Evolutionary conservation across 2,329 filamentous ascomycete genomes (phyloP), one percentile per base, ranked within the genome.

Genomic region (Alternaria gaisen): DNA sequence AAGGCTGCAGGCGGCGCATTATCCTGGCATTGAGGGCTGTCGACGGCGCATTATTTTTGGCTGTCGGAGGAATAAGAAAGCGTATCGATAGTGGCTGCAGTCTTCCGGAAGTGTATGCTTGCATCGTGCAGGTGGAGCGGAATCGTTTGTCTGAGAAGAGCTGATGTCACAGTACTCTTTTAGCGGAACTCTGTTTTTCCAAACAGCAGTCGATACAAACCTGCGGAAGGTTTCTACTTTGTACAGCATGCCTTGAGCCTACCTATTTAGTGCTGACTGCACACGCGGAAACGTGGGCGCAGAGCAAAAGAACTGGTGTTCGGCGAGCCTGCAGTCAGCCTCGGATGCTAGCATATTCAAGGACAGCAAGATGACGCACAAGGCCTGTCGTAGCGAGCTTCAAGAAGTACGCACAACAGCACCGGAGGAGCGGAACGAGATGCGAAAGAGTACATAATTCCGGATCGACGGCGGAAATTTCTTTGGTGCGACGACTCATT

Each of bases 401-500:
- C 56, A 38, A 26, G 43, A 58, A 28, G 58, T 51, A 12, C 42
- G 55, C 61, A 71, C 68, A 60, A 44, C 66, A 68, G 60, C 55
- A 66, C 50, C 60, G 51, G 44, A 60, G 53, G 52, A 54, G 58
- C 64, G 59, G 60, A 60, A 66, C 48, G 53, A 60, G 11, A 22
- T 61, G 60, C 56, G 56, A 59, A 60, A 56, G 48, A 8, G 46
- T 58, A 56, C 60, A 30, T 36, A 63, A 44, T 50, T 47, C 62
- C 58, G 64, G 66, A 63, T 65, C 60, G 51, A 65, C 52, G 24
- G 51, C 56, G 58, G 59, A 59, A 58, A 55, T 47, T 61, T 58
- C 40, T 42, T 43, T 67, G 56, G 66, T 72, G 59, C 52, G 57
- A 71, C 71, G 54, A 62, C 58, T 55, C 61, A 65, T 55, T 48